A percentile compares a stretch with the other conserved stretches of the same genome.
Evolutionary conservation across 805 yeast species (phyloP).

Genomic region (Spathaspora gorwiae): DNA sequence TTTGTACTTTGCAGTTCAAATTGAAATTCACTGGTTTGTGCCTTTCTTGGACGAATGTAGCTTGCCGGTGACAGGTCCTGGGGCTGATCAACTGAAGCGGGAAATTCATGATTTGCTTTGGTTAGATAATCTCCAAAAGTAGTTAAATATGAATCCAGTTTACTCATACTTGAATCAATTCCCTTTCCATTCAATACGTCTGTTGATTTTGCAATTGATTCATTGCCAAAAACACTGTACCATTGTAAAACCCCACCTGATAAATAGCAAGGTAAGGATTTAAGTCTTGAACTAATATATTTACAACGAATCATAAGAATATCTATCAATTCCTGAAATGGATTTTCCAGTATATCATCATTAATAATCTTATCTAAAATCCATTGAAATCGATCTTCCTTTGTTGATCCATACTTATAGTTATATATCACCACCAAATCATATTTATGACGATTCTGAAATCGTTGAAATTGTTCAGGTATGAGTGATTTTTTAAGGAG

Average conservation of each 20-base stretch:
- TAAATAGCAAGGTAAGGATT: slow-evolving; percentile 27
- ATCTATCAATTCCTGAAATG: slow-evolving; percentile 45
- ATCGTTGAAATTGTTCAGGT: slow-evolving; percentile 48
- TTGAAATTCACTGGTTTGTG: not conserved
- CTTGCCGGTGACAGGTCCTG: not conserved
- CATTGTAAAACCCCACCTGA: slow-evolving; percentile 36
- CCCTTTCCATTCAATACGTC: not conserved
- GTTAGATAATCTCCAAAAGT: slow-evolving; percentile 28
- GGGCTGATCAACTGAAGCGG: not conserved
- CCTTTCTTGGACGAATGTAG: not conserved
- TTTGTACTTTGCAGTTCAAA: not conserved
- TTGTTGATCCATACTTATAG: slow-evolving; percentile 30
- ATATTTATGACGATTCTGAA: slow-evolving; percentile 49
- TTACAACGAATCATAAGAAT: slow-evolving; percentile 26
- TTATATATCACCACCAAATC: slow-evolving; percentile 68
- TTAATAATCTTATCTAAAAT: slow-evolving; percentile 32
- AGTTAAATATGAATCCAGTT: slow-evolving; percentile 17
- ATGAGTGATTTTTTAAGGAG: slow-evolving; percentile 56
- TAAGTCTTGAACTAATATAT: slow-evolving; percentile 30
- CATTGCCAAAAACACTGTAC: slow-evolving; percentile 28
- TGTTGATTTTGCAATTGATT: slow-evolving; percentile 12
- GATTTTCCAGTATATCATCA: slow-evolving; percentile 43
- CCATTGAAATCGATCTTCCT: slow-evolving; percentile 26
- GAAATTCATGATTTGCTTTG: slow-evolving; percentile 17
- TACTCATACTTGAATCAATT: slow-evolving; percentile 6